These are phyloP conservation scores for Endotrypanum monterogeii DNA, from an alignment of 208 protist genomes.

Conservation along the genomic window DNA sequence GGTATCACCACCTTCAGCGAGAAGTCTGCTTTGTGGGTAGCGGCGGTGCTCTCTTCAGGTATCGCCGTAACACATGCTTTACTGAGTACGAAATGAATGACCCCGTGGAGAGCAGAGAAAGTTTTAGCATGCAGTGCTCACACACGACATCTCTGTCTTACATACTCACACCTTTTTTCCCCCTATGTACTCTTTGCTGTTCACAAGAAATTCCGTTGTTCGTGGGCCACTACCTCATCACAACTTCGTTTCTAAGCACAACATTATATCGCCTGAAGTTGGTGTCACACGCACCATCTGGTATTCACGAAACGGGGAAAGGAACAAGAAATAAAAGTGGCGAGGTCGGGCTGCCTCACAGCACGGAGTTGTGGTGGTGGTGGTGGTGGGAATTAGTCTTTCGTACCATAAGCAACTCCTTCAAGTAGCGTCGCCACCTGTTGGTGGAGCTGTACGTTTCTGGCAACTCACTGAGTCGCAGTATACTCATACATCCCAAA, in stretches of 20 bases:
- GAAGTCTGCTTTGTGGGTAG: not conserved
- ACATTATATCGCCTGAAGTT: constrained; percentile 5
- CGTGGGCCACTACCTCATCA: not conserved
- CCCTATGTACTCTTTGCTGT: not conserved
- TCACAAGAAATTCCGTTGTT: not conserved
- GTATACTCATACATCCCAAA: not conserved
- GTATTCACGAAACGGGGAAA: too few species aligned
- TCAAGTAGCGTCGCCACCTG: too few species aligned
- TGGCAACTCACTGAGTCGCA: not conserved
- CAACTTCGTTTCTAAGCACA: not conserved
- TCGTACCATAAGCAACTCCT: too few species aligned
- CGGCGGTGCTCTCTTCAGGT: too few species aligned
- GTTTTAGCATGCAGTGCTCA: not conserved
- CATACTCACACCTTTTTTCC: not conserved
- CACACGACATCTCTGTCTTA: not conserved
- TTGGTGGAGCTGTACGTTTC: not conserved
- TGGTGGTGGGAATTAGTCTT: too few species aligned
- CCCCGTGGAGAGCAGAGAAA: not conserved
- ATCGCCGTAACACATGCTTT: too few species aligned
- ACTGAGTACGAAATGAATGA: not conserved
- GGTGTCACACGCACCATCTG: too few species aligned
- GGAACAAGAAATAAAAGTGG: too few species aligned
- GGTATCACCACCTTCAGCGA: constrained; percentile 4
- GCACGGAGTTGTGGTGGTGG: too few species aligned
- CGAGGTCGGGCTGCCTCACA: too few species aligned